Conservation (phyloP, 306 rosid genomes). For the Nissolia schottii region DNA sequence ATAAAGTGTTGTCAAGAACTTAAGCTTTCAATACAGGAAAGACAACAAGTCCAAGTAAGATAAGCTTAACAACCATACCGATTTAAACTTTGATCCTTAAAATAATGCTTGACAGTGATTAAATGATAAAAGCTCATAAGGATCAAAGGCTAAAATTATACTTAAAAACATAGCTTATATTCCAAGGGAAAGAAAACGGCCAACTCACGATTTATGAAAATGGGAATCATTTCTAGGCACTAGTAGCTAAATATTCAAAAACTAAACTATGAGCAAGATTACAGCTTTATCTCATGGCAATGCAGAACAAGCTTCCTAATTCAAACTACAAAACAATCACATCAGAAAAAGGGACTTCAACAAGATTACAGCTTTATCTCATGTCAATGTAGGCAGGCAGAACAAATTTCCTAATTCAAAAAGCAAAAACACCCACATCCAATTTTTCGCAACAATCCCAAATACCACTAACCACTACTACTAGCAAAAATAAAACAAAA, state of each 20-base stretch:
- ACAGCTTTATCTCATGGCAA: background rate
- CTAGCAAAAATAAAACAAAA: background rate
- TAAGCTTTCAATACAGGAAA: constrained; percentile 5
- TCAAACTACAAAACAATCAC: background rate
- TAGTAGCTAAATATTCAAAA: too few relatives aligned
- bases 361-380: background rate
- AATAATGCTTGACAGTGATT: background rate
- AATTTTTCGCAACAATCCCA: background rate
- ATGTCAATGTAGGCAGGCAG: background rate
- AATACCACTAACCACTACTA: background rate
- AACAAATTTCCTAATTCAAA: background rate
- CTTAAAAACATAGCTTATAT: background rate
- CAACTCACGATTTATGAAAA: background rate
- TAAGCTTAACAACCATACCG: background rate
- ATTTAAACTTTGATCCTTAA: background rate
- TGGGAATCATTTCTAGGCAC: constrained; percentile 7
- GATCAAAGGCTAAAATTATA: constrained; percentile 1
- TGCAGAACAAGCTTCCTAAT: constrained; percentile 1
- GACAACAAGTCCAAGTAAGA: constrained; percentile 5
- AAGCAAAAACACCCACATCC: background rate
- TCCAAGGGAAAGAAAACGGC: background rate
- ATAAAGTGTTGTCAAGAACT: background rate
- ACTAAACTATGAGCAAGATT: background rate
- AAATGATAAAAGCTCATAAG: background rate
- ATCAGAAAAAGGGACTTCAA: background rate